Percentiles rank a stretch among this genome's conserved stretches.
These are phyloP conservation scores for Penicillium soppii DNA, from an alignment of 495 filamentous ascomycete species.

Conservation along the genomic window DNA sequence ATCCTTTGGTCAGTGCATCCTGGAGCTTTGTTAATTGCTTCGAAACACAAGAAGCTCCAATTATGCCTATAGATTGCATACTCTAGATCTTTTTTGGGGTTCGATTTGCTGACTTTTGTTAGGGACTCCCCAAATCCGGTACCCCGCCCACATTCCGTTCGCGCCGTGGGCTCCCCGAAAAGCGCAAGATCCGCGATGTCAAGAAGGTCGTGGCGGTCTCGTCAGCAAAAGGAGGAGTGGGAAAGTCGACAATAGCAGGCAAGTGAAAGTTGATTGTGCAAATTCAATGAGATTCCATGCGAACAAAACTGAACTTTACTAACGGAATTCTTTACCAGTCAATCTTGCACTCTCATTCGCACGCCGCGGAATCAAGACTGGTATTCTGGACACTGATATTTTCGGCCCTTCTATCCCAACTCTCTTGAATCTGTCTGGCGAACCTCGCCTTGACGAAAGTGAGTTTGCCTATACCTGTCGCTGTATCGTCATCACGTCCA, in stretches of 20 bases:
- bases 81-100: background rate
- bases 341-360: constrained; percentile 88
- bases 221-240: constrained; percentile 95
- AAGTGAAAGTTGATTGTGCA: constrained; percentile 2
- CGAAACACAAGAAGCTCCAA: background rate
- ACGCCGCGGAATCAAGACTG: constrained; percentile 71
- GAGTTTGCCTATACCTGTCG: constrained; percentile 8
- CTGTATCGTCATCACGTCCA: background rate
- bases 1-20: constrained; percentile 67
- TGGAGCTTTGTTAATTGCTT: background rate
- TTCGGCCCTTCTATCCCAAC: constrained; percentile 96
- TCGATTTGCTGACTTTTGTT: background rate
- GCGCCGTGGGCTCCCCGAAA: constrained; percentile 79
- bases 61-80: background rate
- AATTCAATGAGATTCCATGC: too few relatives aligned
- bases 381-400: constrained; percentile 93
- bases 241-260: constrained; percentile 93
- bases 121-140: constrained; percentile 82
- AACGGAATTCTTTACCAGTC: constrained; percentile 45
- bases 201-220: constrained; percentile 87
- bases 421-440: constrained; percentile 72
- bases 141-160: constrained; percentile 70
- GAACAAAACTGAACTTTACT: constrained; percentile 4
- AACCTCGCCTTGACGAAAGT: constrained; percentile 69
- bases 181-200: constrained; percentile 76